Evolutionary conservation across 208 protist genomes (phyloP), one percentile per base, ranked within the genome.

Genomic region (Crithidia brevicula): DNA sequence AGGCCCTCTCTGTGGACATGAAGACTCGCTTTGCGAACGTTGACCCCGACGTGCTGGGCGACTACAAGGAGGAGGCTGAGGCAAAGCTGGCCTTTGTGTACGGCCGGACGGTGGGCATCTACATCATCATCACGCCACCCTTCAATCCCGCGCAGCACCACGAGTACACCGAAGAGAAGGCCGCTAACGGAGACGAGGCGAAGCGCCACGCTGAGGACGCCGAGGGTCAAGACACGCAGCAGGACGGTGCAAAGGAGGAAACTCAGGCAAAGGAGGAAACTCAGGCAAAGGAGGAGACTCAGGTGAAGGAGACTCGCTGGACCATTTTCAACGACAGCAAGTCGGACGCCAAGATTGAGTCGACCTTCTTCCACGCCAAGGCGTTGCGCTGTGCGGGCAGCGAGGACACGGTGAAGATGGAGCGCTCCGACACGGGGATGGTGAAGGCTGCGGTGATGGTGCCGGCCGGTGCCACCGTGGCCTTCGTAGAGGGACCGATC

Each of bases 281-380:
- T 0, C 45, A 20, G 4, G 56, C 23, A 27, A 40, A 22, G 28
- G 13, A 51, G 51, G 42, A 53, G 31, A 38, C 53, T 38, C 50
- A 49, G 42, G 68, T 57, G 42, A 38, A 61, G 27, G 60, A 64
- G 23, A 23, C 65, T 13, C 75, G 74, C 34, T 84, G 72, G 79
- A 50, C 54, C 11, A 46, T 84, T 30, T 81, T 77, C 50, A 84
- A 84, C 66, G 79, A 84, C 47, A 76, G 74, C 62, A 76, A 75
- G 56, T 63, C 33, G 20, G 53, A 71, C n/a, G 72, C 70, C 40
- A 75, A 66, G 33, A n/a, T 84, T 27, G 68, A 77, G 60, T 43
- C 45, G 22, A 84, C 79, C 22, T 84, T 81, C 38, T 79, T 84
- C 51, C 74, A 72, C 43, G 73, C 61, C 18, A 50, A 71, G 36